Base-by-base conservation (phyloP, 352 stramenopile species). In the Globisporangium lucens region DNA sequence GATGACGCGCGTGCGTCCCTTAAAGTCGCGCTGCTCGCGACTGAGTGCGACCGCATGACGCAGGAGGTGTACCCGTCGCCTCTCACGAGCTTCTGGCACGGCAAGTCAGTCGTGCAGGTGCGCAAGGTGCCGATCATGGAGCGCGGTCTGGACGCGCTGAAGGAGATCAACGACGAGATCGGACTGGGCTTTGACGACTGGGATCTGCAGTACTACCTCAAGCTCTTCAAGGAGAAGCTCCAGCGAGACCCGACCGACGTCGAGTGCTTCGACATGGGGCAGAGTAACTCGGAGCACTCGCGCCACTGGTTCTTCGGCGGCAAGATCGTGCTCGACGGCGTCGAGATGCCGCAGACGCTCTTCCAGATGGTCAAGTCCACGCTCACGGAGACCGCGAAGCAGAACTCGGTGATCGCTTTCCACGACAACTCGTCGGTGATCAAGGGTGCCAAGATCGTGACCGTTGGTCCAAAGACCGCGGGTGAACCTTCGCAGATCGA, bases 301-400 rank as follows among this genome's bases (percentile, higher is more conserved):
- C 94, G 98, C 57, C 98, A 99, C 74, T 99, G 98, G 97, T 99
- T 99, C 82, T 99, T 99, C 73, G 92, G 94, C 51, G 98, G 97
- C 60, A 99, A 99, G 75, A 99, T 99, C 80, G 90, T 99, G 9
- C 95, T 99, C 27, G 97, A 99, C 75, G 97, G 96, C 38, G 77
- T 96, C 62, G 94, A 98, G 78, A 98, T 98, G 87, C 75, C 87
- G 0, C 77, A 99, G 65, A 99, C 97, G 15, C 89, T 99, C 10
- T 99, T 99, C 77, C 79, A 99, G 83, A 98, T 99, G 92, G 97
- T 99, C 76, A 99, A 99, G 82, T 89, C 84, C 24, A 99, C 98
- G 52, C 79, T 99, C 8, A 96, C 95, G 29, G 91, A 96, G 51
- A 89, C 74, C 27, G 71, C 86, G 47, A 91, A 91, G 66, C 77